Evolutionary conservation across 2,329 filamentous ascomycete genomes (phyloP).

Genomic region (Fusarium napiforme): DNA sequence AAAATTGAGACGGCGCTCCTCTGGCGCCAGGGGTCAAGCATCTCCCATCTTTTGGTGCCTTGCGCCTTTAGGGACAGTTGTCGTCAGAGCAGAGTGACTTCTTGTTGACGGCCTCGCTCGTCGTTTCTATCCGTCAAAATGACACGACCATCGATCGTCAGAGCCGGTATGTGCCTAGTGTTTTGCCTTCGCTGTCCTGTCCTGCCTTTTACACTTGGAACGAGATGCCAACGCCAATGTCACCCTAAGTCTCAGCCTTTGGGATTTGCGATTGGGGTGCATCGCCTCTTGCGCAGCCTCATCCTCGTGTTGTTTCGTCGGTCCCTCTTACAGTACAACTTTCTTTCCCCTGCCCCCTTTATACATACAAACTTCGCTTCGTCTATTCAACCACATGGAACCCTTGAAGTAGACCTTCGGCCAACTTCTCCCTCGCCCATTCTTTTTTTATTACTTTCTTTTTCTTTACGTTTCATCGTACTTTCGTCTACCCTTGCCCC

Average conservation of each 20-base stretch:
- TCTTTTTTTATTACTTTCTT: conserved; percentile 35
- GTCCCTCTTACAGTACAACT: conserved; percentile 21
- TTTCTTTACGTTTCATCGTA: conserved; percentile 36
- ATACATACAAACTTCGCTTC: conserved; percentile 20
- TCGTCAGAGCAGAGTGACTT: conserved; percentile 21
- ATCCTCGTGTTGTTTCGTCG: conserved; percentile 17
- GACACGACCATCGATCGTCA: conserved; percentile 69
- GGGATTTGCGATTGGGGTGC: conserved; percentile 12
- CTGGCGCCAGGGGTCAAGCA: conserved; percentile 31
- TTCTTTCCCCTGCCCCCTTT: conserved; percentile 26
- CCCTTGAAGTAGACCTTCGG: conserved; percentile 19
- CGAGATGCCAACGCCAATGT: conserved; percentile 5
- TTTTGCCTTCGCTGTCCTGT: conserved; percentile 10
- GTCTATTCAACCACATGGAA: conserved; percentile 17
- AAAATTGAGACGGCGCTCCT: conserved; percentile 23
- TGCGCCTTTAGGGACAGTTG: conserved; percentile 24
- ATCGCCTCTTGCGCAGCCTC: conserved; percentile 28
- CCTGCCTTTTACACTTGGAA: conserved; percentile 17
- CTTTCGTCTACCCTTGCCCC: conserved; percentile 35
- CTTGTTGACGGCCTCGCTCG: conserved; percentile 33
- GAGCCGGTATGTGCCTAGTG: conserved; percentile 63
- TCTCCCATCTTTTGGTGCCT: conserved; percentile 28
- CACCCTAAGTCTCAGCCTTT: conserved; percentile 15
- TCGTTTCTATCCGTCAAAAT: conserved; percentile 53
- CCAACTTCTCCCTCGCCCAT: conserved; percentile 23